Conservation (phyloP, 2,329 filamentous ascomycete species). For the Immersiporthe knoxdaviesiana region DNA sequence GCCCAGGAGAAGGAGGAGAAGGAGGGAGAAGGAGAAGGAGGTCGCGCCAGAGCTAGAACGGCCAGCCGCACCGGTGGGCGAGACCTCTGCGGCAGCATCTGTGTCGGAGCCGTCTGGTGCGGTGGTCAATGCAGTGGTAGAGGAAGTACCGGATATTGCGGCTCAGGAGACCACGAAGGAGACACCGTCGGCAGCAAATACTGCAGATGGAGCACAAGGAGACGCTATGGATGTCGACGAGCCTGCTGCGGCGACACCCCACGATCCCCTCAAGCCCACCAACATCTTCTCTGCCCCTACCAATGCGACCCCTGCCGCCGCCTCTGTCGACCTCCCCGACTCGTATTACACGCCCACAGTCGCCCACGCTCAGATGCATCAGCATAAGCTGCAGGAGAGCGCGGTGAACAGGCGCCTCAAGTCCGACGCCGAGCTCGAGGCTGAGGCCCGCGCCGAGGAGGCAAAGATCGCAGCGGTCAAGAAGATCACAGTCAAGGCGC, state of each 20-base stretch:
- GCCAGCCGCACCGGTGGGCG: conserved; percentile 25
- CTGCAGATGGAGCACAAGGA: conserved; percentile 12
- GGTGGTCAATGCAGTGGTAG: background rate
- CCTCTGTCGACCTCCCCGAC: conserved; percentile 68
- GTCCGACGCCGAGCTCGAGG: conserved; percentile 80
- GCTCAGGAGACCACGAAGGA: conserved; percentile 19
- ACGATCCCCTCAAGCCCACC: conserved; percentile 55
- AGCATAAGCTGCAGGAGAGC: conserved; percentile 64
- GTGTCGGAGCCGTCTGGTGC: conserved; percentile 2
- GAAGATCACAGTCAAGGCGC: conserved; percentile 75
- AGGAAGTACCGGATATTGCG: conserved; percentile 5
- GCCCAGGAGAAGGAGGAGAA: conserved; percentile 29
- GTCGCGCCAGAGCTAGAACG: conserved; percentile 19
- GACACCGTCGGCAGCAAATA: conserved; percentile 3
- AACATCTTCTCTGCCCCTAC: conserved; percentile 79
- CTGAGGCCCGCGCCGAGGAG: conserved; percentile 66
- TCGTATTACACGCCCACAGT: conserved; percentile 77
- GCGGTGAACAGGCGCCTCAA: conserved; percentile 76
- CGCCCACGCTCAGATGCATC: conserved; percentile 75
- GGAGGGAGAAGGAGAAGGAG: conserved; percentile 30
- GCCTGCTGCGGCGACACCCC: conserved; percentile 25
- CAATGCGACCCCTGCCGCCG: conserved; percentile 74
- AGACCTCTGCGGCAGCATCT: conserved; percentile 17
- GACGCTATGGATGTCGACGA: conserved; percentile 38
- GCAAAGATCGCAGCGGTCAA: conserved; percentile 68